Evolutionary conservation across 345 rosid genomes (phyloP), one percentile per base, ranked within the genome.

Genomic region (Boechera divaricarpa): DNA sequence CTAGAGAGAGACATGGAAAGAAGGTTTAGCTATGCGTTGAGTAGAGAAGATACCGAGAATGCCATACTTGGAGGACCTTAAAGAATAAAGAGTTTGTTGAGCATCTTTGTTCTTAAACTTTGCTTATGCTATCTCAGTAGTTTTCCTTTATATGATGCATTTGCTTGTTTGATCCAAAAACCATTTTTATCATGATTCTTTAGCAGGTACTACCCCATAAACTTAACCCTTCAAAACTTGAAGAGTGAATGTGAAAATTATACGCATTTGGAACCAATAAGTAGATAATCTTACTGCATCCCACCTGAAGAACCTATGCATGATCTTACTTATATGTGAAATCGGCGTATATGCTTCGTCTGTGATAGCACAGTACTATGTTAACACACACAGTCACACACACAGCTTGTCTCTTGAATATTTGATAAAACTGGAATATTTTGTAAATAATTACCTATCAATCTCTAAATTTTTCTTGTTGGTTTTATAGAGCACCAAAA

Each of bases 21-120:
- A 79, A 89, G 98, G 83, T 95, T 94, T 85, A 94, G 96, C 52
- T 91, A 94, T 69, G 97, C 98, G 24, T 79, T 94, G 82, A 94
- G 97, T 65, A 86, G 98, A 80, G 94, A 92, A 63, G 98, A 94
- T 81, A 87, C 90, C 0, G 91, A 94, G 82, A 94, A 94, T 36
- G 98, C 98, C 67, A 87, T 89, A 54, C 94, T 92, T 5, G 98
- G 99, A 66, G 99, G 99, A 80, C 98, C 98, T 59, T 94, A 67
- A 74, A 44, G 66, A 24, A 39, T 67, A 58, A 52, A 31, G 64
- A 36, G 16, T 38, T 45, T 51, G 36, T 73, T 67, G 42, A 78
- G 29, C 24, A 45, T 64, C 42, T 56, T 45, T 70, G 4, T 67
- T 77, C 32, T 32, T 38, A 16, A 31, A 36, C 36, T 69, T 31